phyloP scores from a whole-genome alignment of 352 stramenopile species.

The Phytophthora pseudosyringae region DNA sequence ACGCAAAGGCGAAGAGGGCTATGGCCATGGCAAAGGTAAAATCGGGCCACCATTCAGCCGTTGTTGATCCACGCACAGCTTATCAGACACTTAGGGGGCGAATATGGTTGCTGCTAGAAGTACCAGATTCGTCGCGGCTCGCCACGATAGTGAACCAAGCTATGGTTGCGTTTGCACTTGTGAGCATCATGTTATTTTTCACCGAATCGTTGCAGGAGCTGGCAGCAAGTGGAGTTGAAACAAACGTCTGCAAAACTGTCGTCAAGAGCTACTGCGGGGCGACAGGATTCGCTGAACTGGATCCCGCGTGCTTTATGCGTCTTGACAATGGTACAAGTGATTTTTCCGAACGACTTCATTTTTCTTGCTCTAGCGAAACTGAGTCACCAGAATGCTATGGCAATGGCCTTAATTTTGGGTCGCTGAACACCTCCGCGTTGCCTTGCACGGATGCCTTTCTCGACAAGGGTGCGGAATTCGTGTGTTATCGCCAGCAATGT shows the following conservation, averaged over 20 bases:
- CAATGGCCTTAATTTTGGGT: conserved; percentile 62
- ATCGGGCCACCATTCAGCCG: conserved; percentile 15
- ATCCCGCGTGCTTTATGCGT: conserved; percentile 62
- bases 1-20: conserved; percentile 42
- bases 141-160: conserved; percentile 59
- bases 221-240: conserved; percentile 50
- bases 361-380: conserved; percentile 38
- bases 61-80: conserved; percentile 25
- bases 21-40: conserved; percentile 41
- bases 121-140: conserved; percentile 61
- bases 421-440: conserved; percentile 30
- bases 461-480: conserved; percentile 25
- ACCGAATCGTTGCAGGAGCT: conserved; percentile 75
- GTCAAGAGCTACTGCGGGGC: conserved; percentile 60
- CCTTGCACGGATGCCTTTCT: conserved; percentile 48
- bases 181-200: conserved; percentile 79
- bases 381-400: conserved; percentile 51
- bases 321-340: conserved; percentile 34
- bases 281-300: conserved; percentile 35
- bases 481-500: conserved; percentile 68
- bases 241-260: conserved; percentile 47
- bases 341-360: conserved; percentile 47
- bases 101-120: conserved; percentile 66
- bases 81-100: conserved; percentile 44
- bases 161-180: conserved; percentile 58